These are phyloP conservation scores for Ogataea hybrid DNA, from an alignment of 1,139 yeast genomes.

Conservation along the genomic window DNA sequence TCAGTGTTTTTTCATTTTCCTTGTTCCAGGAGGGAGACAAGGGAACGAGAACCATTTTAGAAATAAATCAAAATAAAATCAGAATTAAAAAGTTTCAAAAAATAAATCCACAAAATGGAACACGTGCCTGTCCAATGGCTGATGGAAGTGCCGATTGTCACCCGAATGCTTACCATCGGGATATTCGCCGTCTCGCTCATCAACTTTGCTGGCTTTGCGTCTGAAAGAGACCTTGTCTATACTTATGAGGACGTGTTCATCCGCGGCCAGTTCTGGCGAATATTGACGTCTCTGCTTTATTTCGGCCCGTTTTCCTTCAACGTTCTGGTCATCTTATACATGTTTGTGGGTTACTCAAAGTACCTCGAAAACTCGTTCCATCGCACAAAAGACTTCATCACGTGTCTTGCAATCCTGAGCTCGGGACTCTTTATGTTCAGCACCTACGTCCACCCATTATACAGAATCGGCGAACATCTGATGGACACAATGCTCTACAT, in stretches of 20 bases:
- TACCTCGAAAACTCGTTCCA: constrained; percentile 40
- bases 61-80: not conserved
- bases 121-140: constrained; percentile 37
- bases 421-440: constrained; percentile 32
- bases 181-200: constrained; percentile 32
- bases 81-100: not conserved
- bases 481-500: constrained; percentile 40
- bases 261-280: constrained; percentile 38
- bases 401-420: constrained; percentile 38
- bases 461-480: constrained; percentile 38
- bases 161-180: constrained; percentile 33
- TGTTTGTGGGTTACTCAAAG: constrained; percentile 39
- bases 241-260: constrained; percentile 30
- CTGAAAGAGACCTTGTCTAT: constrained; percentile 22
- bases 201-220: constrained; percentile 34
- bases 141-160: constrained; percentile 39
- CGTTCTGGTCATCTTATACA: constrained; percentile 36
- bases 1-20: constrained; percentile 31
- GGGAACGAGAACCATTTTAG: constrained; percentile 2
- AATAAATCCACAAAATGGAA: constrained; percentile 26
- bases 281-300: constrained; percentile 41
- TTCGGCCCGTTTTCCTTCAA: constrained; percentile 40
- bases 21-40: constrained; percentile 18
- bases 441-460: constrained; percentile 31
- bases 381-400: constrained; percentile 38